These are phyloP conservation scores for Candida maesae DNA, from an alignment of 805 yeast genomes.

Conservation along the genomic window DNA sequence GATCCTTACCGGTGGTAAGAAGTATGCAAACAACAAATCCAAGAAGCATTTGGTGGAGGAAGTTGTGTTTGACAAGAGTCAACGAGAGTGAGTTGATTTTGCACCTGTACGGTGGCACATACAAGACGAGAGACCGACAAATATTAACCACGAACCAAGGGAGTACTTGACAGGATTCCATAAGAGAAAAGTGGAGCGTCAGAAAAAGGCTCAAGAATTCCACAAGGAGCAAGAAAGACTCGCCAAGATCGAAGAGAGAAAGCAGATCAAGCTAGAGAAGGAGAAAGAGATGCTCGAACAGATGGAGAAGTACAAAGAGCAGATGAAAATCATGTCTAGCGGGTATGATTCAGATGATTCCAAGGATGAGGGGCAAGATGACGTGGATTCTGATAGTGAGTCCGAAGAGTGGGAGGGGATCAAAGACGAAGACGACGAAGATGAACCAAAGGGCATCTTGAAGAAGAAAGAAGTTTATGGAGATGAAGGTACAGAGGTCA, in stretches of 20 bases:
- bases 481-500: constrained; percentile 40
- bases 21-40: constrained; percentile 65
- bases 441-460: constrained; percentile 23
- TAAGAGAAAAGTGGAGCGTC: constrained; percentile 84
- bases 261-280: constrained; percentile 62
- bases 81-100: constrained; percentile 44
- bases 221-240: constrained; percentile 74
- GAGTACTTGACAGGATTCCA: constrained; percentile 95
- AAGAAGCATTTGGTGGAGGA: constrained; percentile 73
- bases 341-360: constrained; percentile 16
- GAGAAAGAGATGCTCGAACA: constrained; percentile 62
- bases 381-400: constrained; percentile 20
- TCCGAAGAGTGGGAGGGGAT: constrained; percentile 40
- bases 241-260: constrained; percentile 72
- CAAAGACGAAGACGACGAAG: constrained; percentile 28
- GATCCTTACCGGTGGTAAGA: constrained; percentile 82
- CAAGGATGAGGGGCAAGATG: constrained; percentile 17
- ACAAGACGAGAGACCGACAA: no score
- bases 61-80: constrained; percentile 75
- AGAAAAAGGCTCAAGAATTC: constrained; percentile 77
- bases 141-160: constrained; percentile 15
- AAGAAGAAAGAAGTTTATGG: constrained; percentile 28
- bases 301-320: constrained; percentile 52
- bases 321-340: constrained; percentile 30
- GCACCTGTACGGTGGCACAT: no score